These are phyloP conservation scores for Trifolium fragiferum DNA, from an alignment of 306 rosid species.

Conservation along the genomic window DNA sequence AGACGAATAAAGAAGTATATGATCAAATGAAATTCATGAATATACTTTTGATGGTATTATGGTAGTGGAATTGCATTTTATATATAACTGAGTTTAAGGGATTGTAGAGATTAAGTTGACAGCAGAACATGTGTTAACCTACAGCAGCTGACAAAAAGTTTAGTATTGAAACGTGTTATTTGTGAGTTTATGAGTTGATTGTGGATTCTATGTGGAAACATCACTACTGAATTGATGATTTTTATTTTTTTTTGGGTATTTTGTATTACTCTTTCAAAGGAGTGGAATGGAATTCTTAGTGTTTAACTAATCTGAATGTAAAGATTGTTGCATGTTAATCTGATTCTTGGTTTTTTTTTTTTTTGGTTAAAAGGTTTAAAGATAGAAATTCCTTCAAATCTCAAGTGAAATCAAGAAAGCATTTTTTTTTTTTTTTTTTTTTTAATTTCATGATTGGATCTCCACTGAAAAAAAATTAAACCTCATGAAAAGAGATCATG, in stretches of 20 bases:
- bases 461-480: too few relatives aligned
- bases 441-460: too few relatives aligned
- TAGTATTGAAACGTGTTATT: conserved; percentile 10
- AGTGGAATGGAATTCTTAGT: conserved; percentile 38
- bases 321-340: neutral
- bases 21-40: conserved; percentile 3
- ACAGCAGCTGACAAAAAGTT: conserved; percentile 36
- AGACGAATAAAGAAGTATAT: conserved; percentile 32
- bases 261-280: conserved; percentile 38
- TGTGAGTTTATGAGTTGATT: conserved; percentile 40
- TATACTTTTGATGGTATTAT: conserved; percentile 7
- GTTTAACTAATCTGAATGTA: conserved; percentile 9
- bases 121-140: conserved; percentile 42
- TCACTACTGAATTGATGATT: conserved; percentile 35
- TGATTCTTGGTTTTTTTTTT: too few relatives aligned
- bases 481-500: neutral
- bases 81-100: conserved; percentile 28
- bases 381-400: too few relatives aligned
- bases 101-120: conserved; percentile 38
- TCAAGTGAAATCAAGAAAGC: too few relatives aligned
- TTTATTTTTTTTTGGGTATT: conserved; percentile 34
- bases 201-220: conserved; percentile 27
- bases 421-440: too few relatives aligned
- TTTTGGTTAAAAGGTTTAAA: too few relatives aligned
- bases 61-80: conserved; percentile 30